These are phyloP conservation scores for Solanum peruvianum DNA, from an alignment of 257 asterid genomes.

Conservation along the genomic window DNA sequence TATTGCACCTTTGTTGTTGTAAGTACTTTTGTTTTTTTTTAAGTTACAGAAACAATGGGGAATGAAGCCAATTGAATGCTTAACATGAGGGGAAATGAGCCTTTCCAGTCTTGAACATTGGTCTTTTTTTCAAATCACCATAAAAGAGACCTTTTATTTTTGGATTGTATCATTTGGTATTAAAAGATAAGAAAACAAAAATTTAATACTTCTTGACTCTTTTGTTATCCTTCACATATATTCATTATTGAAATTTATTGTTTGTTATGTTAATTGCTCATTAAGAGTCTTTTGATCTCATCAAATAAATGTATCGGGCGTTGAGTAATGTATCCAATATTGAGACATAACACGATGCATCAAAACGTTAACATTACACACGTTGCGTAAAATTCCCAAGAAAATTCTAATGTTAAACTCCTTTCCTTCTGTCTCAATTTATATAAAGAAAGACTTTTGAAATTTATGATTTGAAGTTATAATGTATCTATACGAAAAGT, in stretches of 20 bases:
- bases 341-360: too few species aligned
- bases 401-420: neutral
- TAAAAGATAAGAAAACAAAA: neutral
- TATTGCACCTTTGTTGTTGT: neutral
- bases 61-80: slow-evolving; percentile 30
- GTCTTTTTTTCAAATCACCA: neutral
- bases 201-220: neutral
- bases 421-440: neutral
- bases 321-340: too few species aligned
- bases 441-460: neutral
- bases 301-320: neutral
- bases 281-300: neutral
- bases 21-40: slow-evolving; percentile 1
- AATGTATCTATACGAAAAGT: neutral
- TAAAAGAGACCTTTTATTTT: neutral
- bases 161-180: neutral
- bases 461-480: too few species aligned
- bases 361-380: too few species aligned
- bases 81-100: slow-evolving; percentile 28
- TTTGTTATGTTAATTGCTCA: neutral
- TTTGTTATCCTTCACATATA: neutral
- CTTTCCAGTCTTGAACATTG: neutral
- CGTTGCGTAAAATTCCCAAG: too few species aligned
- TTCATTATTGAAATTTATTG: neutral
- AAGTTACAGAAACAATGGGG: slow-evolving; percentile 5